Evolutionary conservation across 2,329 filamentous ascomycete genomes (phyloP), one percentile per base, ranked within the genome.

Genomic region (Penicillium italicum): DNA sequence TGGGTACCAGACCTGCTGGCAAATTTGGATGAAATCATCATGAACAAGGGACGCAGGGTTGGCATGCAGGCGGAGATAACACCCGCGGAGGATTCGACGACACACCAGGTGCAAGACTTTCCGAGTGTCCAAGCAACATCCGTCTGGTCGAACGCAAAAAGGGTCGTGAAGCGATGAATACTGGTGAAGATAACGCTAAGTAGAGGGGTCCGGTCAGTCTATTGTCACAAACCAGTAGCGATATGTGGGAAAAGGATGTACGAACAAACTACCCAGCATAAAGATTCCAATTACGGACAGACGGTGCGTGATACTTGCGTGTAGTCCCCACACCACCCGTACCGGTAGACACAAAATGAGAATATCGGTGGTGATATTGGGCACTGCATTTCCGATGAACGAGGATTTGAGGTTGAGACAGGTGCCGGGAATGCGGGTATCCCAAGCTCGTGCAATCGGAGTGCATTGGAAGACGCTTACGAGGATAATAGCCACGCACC

Each of bases 401-500:
- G 77, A 78, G 5, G 69, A 78, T 41, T 80, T 76, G 24, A 80
- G 75, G 63, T 80, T 71, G 60, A 82, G 78, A 60, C 80, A 83
- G 4, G 62, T 63, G 1, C 80, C 80, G 0, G 77, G 75, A 0
- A 80, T 51, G 0, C 72, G 62, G 0, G 74, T 73, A 22, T 80
- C 72, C 80, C 80, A 82, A 0, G 79, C 66, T 63, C 80, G 81
- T 46, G 74, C 63, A 7, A 82, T 74, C 0, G 80, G 80, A 0
- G 75, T 70, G 67, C 80, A 83, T 62, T 81, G 79, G 61, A 83
- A 82, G 55, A 81, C 74, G 64, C 77, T 79, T 38, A 81, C 70
- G 49, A 79, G 78, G 9, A 77, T 77, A 58, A 80, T 77, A 53
- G 71, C 72, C 31, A 82, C 67, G 30, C 76, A 74, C 79, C 80